phyloP scores from a whole-genome alignment of 805 yeast genomes.

The Lipomyces yamanashiensis region DNA sequence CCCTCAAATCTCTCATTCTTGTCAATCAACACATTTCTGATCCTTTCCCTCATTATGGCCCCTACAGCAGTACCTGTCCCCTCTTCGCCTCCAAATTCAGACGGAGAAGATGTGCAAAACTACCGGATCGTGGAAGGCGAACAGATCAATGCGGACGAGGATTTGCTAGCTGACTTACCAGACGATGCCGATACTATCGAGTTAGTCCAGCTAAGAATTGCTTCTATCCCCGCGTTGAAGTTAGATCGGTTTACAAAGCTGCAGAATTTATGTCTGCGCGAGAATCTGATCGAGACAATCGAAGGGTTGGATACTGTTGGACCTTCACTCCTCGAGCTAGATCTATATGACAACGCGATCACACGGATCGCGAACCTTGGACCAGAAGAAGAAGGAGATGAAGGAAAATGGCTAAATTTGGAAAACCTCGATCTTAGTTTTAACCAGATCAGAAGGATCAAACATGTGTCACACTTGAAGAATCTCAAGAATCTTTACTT shows the following conservation, averaged over 20 bases:
- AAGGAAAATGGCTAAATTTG: constrained; percentile 22
- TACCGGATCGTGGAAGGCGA: constrained; percentile 41
- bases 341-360: constrained; percentile 89
- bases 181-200: constrained; percentile 58
- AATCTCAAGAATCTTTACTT: constrained; percentile 73
- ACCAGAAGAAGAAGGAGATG: constrained; percentile 18
- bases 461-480: constrained; percentile 67
- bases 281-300: constrained; percentile 77
- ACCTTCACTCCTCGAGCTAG: constrained; percentile 70
- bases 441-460: constrained; percentile 84
- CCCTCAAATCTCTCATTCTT: too few species aligned
- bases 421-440: constrained; percentile 79
- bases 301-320: constrained; percentile 68
- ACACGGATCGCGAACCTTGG: constrained; percentile 71
- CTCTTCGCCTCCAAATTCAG: constrained; percentile 8
- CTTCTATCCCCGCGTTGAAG: constrained; percentile 54
- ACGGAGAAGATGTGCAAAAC: neutral
- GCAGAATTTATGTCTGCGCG: constrained; percentile 73
- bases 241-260: constrained; percentile 61
- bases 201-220: constrained; percentile 61
- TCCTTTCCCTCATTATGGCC: neutral
- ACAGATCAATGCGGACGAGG: constrained; percentile 61
- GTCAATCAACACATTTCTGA: too few species aligned
- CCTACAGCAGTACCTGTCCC: constrained; percentile 2
- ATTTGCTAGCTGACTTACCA: constrained; percentile 55